Percentiles rank a stretch among this genome's conserved stretches.
phyloP scores from a whole-genome alignment of 192 early-diverging fungal genomes.

The Podila minutissima region DNA sequence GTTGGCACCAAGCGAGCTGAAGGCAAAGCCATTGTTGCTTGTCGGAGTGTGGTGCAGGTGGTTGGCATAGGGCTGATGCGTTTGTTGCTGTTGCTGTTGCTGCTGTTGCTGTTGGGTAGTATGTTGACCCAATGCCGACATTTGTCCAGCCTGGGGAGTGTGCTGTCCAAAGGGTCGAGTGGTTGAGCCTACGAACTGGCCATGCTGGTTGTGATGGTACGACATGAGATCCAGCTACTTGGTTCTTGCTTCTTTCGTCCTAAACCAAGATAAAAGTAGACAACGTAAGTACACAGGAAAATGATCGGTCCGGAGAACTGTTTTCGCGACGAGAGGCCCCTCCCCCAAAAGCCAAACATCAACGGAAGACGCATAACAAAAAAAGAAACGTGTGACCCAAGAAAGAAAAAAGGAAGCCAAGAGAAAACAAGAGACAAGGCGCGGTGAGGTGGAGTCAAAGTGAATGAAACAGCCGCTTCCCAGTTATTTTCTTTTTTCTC shows the following conservation, averaged over 20 bases:
- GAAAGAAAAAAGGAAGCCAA: too few species aligned
- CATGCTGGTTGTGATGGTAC: constrained; percentile 46
- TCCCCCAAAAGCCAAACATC: too few species aligned
- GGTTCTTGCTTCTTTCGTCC: too few species aligned
- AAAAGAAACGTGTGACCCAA: neutral
- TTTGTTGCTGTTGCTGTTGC: constrained; percentile 29
- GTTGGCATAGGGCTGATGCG: constrained; percentile 8
- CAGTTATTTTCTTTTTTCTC: too few species aligned
- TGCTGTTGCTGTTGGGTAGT: constrained; percentile 21
- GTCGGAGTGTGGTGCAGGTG: constrained; percentile 13
- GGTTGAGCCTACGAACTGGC: constrained; percentile 35
- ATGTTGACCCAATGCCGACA: neutral
- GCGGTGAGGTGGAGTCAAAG: too few species aligned
- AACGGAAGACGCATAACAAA: neutral
- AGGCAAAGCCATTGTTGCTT: constrained; percentile 22
- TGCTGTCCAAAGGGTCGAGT: constrained; percentile 31
- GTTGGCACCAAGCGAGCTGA: constrained; percentile 14
- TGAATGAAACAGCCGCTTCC: too few species aligned
- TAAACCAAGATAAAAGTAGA: neutral
- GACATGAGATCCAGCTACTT: constrained; percentile 13
- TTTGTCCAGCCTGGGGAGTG: constrained; percentile 18
- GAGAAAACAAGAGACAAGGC: too few species aligned
- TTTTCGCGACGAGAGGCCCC: too few species aligned
- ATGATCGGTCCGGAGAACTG: neutral
- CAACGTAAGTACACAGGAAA: neutral